These are phyloP conservation scores for Gastrolobium villosum DNA, from an alignment of 306 rosid species.

Conservation along the genomic window DNA sequence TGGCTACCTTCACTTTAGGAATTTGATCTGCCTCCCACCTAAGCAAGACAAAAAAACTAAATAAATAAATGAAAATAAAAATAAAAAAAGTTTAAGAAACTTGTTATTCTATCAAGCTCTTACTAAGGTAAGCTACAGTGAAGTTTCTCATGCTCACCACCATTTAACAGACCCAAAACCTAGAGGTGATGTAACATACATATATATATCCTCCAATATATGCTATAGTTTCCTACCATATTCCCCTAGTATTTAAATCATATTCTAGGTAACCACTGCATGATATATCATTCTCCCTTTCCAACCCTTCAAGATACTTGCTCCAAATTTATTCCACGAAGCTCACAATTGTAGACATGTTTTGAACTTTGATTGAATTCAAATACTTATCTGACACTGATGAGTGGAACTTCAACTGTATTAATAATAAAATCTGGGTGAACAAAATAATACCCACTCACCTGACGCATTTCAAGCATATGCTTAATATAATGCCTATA, in stretches of 20 bases:
- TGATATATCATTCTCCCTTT: not conserved
- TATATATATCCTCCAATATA: not conserved
- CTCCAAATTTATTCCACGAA: slow-evolving; percentile 17
- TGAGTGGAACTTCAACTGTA: not conserved
- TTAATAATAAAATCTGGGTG: not conserved
- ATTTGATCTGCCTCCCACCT: slow-evolving; percentile 95
- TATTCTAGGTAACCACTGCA: not conserved
- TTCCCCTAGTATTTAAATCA: not conserved
- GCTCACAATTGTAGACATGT: not conserved
- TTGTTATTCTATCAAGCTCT: slow-evolving; percentile 6
- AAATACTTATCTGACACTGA: not conserved
- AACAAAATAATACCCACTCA: not conserved
- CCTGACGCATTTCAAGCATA: slow-evolving; percentile 2
- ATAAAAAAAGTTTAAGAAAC: slow-evolving; percentile 23
- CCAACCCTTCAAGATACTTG: slow-evolving; percentile 15
- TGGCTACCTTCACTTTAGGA: slow-evolving; percentile 88
- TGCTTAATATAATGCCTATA: slow-evolving; percentile 18
- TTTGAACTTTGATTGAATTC: not conserved
- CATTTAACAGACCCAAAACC: slow-evolving; percentile 35
- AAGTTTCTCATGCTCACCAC: slow-evolving; percentile 4
- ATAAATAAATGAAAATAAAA: too few species aligned
- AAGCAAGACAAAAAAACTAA: slow-evolving; percentile 16
- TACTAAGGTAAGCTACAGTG: not conserved
- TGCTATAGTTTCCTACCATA: slow-evolving; percentile 10
- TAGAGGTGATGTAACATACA: not conserved